Percentiles rank a stretch among this genome's conserved stretches.
Evolutionary conservation across 805 yeast genomes (phyloP).

Genomic region (Aciculoconidium aculeatum): DNA sequence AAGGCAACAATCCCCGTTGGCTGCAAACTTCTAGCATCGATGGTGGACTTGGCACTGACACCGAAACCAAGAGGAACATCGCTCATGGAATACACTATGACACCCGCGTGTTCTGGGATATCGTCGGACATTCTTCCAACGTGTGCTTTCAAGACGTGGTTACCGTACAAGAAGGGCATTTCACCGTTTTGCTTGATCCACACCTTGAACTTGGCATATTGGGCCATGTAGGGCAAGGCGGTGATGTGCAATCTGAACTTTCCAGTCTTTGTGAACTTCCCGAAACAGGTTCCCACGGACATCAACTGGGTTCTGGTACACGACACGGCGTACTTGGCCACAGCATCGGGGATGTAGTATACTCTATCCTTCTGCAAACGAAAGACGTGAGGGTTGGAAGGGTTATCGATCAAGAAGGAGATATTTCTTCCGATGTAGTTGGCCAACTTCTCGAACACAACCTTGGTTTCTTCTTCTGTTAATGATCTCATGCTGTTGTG

Average conservation of each 20-base stretch:
- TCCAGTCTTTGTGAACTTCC: conserved; percentile 96
- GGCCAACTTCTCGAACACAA: conserved; percentile 92
- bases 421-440: conserved; percentile 96
- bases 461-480: conserved; percentile 95
- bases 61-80: conserved; percentile 96
- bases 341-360: conserved; percentile 79
- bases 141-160: conserved; percentile 94
- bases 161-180: conserved; percentile 96
- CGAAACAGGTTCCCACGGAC: conserved; percentile 91
- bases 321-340: conserved; percentile 84
- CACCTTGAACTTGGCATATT: conserved; percentile 85
- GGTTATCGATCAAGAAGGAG: conserved; percentile 76
- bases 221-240: conserved; percentile 74
- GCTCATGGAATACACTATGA: conserved; percentile 82
- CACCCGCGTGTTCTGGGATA: conserved; percentile 97
- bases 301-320: conserved; percentile 84
- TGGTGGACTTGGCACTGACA: conserved; percentile 85
- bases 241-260: conserved; percentile 94
- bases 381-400: conserved; percentile 87
- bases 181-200: conserved; percentile 98
- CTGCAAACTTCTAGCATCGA: conserved; percentile 79
- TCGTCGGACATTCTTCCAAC: conserved; percentile 96
- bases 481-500: conserved; percentile 69
- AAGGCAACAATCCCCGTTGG: conserved; percentile 95
- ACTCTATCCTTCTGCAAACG: conserved; percentile 95